Evolutionary conservation across 371 early-diverging fungal species (phyloP).

Genomic region (Umbelopsis sp.): DNA sequence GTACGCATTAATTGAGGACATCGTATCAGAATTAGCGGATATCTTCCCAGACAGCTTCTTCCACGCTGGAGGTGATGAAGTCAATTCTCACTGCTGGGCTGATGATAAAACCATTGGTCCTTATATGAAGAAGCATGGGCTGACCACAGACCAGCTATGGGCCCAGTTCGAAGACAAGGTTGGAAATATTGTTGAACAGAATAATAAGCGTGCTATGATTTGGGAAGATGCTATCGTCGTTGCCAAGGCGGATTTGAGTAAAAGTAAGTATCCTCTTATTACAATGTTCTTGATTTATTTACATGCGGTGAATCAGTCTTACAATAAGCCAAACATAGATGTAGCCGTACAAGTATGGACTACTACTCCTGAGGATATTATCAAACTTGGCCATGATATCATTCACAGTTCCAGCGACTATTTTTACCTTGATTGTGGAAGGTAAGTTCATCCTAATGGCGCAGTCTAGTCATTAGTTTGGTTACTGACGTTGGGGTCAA

Average conservation of each 20-base stretch:
- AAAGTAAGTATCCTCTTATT: background rate
- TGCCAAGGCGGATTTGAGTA: slow-evolving; percentile 5
- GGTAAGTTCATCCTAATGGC: background rate
- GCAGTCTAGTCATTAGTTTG: slow-evolving; percentile 5
- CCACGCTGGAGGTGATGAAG: slow-evolving; percentile 74
- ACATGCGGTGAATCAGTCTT: no score
- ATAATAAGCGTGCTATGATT: slow-evolving; percentile 31
- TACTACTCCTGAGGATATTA: slow-evolving; percentile 34
- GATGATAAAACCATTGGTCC: slow-evolving; percentile 27
- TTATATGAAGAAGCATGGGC: slow-evolving; percentile 33
- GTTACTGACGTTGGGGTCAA: background rate
- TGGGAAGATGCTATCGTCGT: slow-evolving; percentile 33
- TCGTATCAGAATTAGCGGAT: slow-evolving; percentile 54
- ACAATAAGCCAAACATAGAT: slow-evolving; percentile 6
- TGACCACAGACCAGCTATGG: slow-evolving; percentile 36
- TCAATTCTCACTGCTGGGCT: slow-evolving; percentile 66
- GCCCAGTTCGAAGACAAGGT: slow-evolving; percentile 38
- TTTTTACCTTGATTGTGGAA: slow-evolving; percentile 66
- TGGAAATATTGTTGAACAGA: slow-evolving; percentile 12
- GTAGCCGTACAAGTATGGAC: slow-evolving; percentile 62
- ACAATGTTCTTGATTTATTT: no score
- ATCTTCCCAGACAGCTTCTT: slow-evolving; percentile 64
- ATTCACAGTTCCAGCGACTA: slow-evolving; percentile 54
- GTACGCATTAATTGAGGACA: slow-evolving; percentile 50
- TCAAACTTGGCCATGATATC: slow-evolving; percentile 46